phyloP scores from a whole-genome alignment of 257 asterid species.

The Cruciata laevipes region DNA sequence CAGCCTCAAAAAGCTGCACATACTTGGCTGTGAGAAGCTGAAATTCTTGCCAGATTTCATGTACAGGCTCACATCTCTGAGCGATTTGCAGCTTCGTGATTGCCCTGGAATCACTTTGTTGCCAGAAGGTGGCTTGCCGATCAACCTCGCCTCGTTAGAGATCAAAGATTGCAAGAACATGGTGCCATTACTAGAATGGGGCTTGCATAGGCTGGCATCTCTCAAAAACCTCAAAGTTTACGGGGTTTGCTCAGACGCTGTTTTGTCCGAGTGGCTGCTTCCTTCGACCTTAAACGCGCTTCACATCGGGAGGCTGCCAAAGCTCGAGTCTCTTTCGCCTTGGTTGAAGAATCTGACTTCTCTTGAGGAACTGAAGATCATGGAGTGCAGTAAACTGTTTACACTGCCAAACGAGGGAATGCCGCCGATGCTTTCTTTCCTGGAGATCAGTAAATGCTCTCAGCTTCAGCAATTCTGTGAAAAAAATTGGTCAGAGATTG shows the following conservation, averaged over 20 bases:
- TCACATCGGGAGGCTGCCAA: conserved; percentile 25
- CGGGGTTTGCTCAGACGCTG: conserved; percentile 25
- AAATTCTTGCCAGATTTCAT: conserved; percentile 28
- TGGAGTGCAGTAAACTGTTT: conserved; percentile 30
- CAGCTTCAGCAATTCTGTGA: conserved; percentile 30
- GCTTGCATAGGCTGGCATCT: conserved; percentile 39
- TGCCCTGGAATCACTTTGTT: conserved; percentile 35
- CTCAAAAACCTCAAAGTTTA: conserved; percentile 37
- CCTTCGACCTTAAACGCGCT: conserved; percentile 42
- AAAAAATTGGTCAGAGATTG: conserved; percentile 30
- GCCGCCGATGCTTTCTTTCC: conserved; percentile 38
- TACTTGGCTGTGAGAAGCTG: conserved; percentile 37
- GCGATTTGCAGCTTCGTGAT: conserved; percentile 29
- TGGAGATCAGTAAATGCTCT: conserved; percentile 41
- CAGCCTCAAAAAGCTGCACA: conserved; percentile 29
- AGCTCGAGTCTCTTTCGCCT: conserved; percentile 36
- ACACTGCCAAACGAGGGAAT: conserved; percentile 34
- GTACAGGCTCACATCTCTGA: conserved; percentile 35
- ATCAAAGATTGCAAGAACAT: conserved; percentile 32
- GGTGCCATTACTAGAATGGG: conserved; percentile 35
- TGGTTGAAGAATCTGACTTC: conserved; percentile 46
- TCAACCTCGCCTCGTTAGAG: conserved; percentile 33
- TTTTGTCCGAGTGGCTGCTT: conserved; percentile 40
- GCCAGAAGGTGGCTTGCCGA: conserved; percentile 39
- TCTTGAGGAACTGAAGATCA: conserved; percentile 43